Conservation (phyloP, 441 rosid genomes). For the Gossypium gossypioides region DNA sequence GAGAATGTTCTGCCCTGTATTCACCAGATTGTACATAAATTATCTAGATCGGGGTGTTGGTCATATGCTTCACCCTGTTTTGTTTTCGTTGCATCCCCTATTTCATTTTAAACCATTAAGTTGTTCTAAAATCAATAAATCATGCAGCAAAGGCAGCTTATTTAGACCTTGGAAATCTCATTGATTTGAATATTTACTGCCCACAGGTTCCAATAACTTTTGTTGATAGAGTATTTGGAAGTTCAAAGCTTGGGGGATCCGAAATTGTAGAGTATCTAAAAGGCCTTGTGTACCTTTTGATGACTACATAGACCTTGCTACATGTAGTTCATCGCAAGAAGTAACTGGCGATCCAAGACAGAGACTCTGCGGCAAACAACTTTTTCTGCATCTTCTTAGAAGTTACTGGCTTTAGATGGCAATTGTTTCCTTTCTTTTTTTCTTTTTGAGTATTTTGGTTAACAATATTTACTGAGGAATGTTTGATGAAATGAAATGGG, state of each 20-base stretch:
- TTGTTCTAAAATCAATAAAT: neutral
- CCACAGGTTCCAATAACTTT: conserved; percentile 88
- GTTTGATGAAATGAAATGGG: too few species aligned
- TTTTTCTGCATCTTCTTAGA: neutral
- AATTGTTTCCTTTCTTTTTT: neutral
- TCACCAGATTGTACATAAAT: neutral
- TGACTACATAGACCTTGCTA: conserved; percentile 42
- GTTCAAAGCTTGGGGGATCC: conserved; percentile 95
- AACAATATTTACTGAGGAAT: neutral
- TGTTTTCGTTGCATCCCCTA: neutral
- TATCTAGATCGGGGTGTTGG: neutral
- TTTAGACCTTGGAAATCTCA: too few species aligned
- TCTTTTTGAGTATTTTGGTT: neutral
- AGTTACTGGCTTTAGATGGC: neutral
- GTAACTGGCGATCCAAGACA: neutral
- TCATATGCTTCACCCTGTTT: conserved; percentile 5
- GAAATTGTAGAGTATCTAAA: conserved; percentile 89
- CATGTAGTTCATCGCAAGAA: neutral
- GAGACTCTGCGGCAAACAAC: neutral
- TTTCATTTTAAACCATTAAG: neutral
- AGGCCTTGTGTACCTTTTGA: conserved; percentile 76
- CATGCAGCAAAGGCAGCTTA: neutral
- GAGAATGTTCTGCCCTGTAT: neutral
- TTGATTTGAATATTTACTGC: conserved; percentile 4
- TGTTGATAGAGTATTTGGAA: conserved; percentile 88